Percentiles rank a stretch among this genome's conserved stretches.
Evolutionary conservation across 2,329 filamentous ascomycete species (phyloP).

Genomic region (Hypoxylon sp.): DNA sequence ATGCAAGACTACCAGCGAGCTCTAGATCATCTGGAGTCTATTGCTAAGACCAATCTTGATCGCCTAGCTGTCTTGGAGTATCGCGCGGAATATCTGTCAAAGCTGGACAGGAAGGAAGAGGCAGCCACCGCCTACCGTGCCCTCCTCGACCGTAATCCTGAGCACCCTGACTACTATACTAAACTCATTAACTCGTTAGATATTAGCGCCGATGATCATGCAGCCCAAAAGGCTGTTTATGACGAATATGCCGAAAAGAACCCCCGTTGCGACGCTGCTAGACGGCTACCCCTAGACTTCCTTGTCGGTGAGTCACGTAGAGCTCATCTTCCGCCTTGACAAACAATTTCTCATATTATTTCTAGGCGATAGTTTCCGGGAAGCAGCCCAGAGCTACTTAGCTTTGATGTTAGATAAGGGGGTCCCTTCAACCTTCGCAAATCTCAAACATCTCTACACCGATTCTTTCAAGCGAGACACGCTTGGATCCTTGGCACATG

Average conservation of each 20-base stretch:
- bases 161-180: conserved; percentile 89
- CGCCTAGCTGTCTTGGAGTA: conserved; percentile 87
- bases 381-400: conserved; percentile 84
- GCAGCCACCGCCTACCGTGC: conserved; percentile 85
- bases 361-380: conserved; percentile 81
- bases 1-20: conserved; percentile 86
- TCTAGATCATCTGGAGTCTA: conserved; percentile 85
- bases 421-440: conserved; percentile 95
- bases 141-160: conserved; percentile 88
- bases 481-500: conserved; percentile 81
- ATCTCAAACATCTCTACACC: conserved; percentile 92
- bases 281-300: conserved; percentile 91
- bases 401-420: conserved; percentile 90
- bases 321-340: background rate
- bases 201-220: conserved; percentile 71
- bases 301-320: conserved; percentile 72
- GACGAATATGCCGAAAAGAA: conserved; percentile 85
- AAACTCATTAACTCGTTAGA: conserved; percentile 79
- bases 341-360: conserved; percentile 11
- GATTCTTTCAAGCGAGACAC: conserved; percentile 83
- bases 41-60: conserved; percentile 85
- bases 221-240: conserved; percentile 81
- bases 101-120: conserved; percentile 82
- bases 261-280: conserved; percentile 86
- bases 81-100: conserved; percentile 85